Evolutionary conservation across 2,329 filamentous ascomycete species (phyloP).

Genomic region (Fusarium irregulare): DNA sequence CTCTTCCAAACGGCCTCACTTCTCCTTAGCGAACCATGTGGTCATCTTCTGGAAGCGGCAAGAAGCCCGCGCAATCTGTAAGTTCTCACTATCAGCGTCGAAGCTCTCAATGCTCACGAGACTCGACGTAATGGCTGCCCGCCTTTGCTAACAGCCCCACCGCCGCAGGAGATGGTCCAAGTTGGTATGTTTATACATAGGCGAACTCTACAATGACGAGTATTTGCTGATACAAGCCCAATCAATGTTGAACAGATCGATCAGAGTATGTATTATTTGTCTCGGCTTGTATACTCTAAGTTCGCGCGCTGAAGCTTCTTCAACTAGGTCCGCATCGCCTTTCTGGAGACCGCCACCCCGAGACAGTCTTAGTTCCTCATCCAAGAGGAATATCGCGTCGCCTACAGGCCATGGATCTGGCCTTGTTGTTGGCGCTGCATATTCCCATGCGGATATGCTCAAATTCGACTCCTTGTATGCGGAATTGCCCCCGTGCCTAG

Average conservation of each 20-base stretch:
- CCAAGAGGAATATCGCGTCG: constrained; percentile 61
- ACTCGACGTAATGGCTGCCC: constrained; percentile 41
- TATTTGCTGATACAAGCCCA: constrained; percentile 45
- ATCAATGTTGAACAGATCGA: constrained; percentile 59
- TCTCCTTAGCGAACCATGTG: constrained; percentile 63
- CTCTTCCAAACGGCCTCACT: constrained; percentile 43
- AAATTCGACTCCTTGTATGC: constrained; percentile 84
- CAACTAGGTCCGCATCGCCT: constrained; percentile 79
- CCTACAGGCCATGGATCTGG: constrained; percentile 66
- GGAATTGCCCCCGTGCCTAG: neutral
- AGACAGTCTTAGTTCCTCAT: constrained; percentile 55
- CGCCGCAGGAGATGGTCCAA: constrained; percentile 96
- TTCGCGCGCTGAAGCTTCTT: constrained; percentile 45
- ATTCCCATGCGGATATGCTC: constrained; percentile 95
- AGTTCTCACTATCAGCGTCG: constrained; percentile 46
- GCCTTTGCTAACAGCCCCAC: constrained; percentile 53
- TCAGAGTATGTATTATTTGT: constrained; percentile 66
- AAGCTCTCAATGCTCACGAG: constrained; percentile 37
- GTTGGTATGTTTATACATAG: constrained; percentile 75
- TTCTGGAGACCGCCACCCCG: constrained; percentile 81
- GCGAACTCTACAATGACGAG: constrained; percentile 22
- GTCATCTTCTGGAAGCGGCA: constrained; percentile 72
- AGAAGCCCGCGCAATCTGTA: constrained; percentile 80
- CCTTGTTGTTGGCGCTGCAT: constrained; percentile 91
- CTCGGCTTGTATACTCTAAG: constrained; percentile 3